These are phyloP conservation scores for Pseudogymnoascus sp. DNA, from an alignment of 2,329 filamentous ascomycete species.

Conservation along the genomic window DNA sequence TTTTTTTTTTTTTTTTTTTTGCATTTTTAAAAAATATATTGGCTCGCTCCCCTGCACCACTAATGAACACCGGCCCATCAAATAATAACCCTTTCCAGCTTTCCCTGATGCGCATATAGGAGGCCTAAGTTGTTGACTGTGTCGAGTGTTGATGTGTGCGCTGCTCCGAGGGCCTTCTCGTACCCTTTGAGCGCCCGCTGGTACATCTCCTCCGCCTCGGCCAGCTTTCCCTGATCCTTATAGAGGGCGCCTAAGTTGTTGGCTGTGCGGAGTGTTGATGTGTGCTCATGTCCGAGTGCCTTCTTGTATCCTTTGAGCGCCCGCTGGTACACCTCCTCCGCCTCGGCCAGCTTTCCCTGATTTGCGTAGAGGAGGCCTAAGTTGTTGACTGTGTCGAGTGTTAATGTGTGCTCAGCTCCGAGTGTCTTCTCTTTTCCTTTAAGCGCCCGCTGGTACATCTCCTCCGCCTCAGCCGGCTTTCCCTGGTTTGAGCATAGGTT, in stretches of 20 bases:
- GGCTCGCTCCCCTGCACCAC: no score
- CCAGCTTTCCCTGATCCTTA: slow-evolving; percentile 13
- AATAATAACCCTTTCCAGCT: no score
- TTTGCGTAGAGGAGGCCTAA: slow-evolving; percentile 17
- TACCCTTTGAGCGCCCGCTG: no score
- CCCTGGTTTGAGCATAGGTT: slow-evolving; percentile 21
- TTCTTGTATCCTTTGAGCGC: slow-evolving; percentile 16
- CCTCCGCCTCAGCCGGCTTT: slow-evolving; percentile 24
- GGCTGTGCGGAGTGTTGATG: slow-evolving; percentile 13
- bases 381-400: slow-evolving; percentile 13
- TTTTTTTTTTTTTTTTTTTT: no score
- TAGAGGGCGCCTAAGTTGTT: slow-evolving; percentile 17
- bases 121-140: no score
- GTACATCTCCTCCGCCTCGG: no score
- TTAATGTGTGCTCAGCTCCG: slow-evolving; percentile 14
- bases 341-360: slow-evolving; percentile 19
- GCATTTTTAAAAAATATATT: no score
- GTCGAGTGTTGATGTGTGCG: no score
- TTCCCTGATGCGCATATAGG: no score
- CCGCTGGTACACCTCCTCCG: slow-evolving; percentile 17
- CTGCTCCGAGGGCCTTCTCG: no score
- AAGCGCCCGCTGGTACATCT: slow-evolving; percentile 20
- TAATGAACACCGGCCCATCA: no score
- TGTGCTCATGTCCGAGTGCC: slow-evolving; percentile 14
- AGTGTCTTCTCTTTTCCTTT: slow-evolving; percentile 15